Conservation (phyloP, 805 yeast genomes). For the Hanseniaspora clermontiae region DNA sequence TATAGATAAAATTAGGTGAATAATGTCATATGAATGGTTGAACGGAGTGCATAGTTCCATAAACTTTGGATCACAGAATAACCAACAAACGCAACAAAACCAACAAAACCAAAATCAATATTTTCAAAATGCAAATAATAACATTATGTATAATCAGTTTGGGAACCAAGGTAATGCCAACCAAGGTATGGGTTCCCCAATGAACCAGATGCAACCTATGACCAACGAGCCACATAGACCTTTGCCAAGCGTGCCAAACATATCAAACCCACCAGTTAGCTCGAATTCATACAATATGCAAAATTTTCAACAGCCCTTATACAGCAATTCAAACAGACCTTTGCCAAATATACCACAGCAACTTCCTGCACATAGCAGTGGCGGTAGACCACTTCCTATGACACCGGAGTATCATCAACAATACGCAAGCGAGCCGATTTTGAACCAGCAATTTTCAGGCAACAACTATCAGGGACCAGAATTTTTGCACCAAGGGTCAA, state of each 20-base stretch:
- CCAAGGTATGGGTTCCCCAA: background rate
- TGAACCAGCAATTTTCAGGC: background rate
- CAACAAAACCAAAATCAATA: background rate
- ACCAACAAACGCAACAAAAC: no score
- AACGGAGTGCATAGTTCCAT: slow-evolving; percentile 11
- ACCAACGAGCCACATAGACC: background rate
- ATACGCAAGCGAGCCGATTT: no score
- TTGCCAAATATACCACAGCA: background rate
- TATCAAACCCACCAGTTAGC: background rate
- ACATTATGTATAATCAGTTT: background rate
- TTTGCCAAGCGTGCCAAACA: background rate
- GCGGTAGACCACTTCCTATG: background rate
- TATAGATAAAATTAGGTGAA: background rate
- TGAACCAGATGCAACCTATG: background rate
- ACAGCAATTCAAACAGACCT: background rate
- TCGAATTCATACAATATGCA: background rate
- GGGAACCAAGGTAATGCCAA: no score
- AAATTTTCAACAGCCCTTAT: background rate
- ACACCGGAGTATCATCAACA: background rate
- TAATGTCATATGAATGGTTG: slow-evolving; percentile 12
- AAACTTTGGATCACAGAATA: slow-evolving; percentile 3
- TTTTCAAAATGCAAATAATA: background rate
- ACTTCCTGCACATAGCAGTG: background rate
- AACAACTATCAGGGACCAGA: background rate
- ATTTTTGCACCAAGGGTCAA: background rate